phyloP scores from a whole-genome alignment of 768 basidiomycete species.

The Chalciporus piperatus region DNA sequence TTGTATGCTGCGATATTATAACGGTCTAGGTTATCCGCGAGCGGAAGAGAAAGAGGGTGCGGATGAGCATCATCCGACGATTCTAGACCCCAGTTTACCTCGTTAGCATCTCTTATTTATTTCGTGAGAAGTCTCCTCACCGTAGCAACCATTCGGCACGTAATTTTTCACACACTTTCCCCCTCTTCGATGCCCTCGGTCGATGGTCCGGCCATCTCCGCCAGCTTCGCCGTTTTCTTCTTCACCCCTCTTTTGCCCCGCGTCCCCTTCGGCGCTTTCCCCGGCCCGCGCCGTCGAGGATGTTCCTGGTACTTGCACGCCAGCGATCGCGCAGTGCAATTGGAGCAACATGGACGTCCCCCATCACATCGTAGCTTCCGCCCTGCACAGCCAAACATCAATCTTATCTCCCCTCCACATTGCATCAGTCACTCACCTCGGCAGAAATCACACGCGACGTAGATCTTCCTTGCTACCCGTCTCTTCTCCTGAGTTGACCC shows the following conservation, averaged over 20 bases:
- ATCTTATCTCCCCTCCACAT: neutral
- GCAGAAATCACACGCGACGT: slow-evolving; percentile 75
- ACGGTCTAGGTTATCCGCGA: slow-evolving; percentile 7
- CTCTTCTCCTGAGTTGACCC: slow-evolving; percentile 22
- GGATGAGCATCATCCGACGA: neutral
- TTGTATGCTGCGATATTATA: neutral
- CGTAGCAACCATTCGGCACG: neutral
- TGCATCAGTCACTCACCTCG: slow-evolving; percentile 48
- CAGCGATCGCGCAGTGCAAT: slow-evolving; percentile 54
- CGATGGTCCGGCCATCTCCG: slow-evolving; percentile 28
- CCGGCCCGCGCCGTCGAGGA: slow-evolving; percentile 65
- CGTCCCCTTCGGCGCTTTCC: slow-evolving; percentile 65
- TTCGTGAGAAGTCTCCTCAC: neutral
- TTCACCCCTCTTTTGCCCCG: slow-evolving; percentile 41
- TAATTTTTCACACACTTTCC: neutral
- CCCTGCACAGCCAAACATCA: slow-evolving; percentile 36
- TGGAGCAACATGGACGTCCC: slow-evolving; percentile 55
- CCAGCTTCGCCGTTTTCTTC: slow-evolving; percentile 20
- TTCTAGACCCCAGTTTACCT: neutral
- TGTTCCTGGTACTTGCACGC: slow-evolving; percentile 53
- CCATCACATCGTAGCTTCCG: slow-evolving; percentile 79
- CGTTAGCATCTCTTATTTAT: neutral
- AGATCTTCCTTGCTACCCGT: slow-evolving; percentile 26
- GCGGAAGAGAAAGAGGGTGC: neutral
- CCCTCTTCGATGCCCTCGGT: neutral